These are phyloP conservation scores for Hypoxylon fragiforme DNA, from an alignment of 495 filamentous ascomycete species.

Conservation along the genomic window DNA sequence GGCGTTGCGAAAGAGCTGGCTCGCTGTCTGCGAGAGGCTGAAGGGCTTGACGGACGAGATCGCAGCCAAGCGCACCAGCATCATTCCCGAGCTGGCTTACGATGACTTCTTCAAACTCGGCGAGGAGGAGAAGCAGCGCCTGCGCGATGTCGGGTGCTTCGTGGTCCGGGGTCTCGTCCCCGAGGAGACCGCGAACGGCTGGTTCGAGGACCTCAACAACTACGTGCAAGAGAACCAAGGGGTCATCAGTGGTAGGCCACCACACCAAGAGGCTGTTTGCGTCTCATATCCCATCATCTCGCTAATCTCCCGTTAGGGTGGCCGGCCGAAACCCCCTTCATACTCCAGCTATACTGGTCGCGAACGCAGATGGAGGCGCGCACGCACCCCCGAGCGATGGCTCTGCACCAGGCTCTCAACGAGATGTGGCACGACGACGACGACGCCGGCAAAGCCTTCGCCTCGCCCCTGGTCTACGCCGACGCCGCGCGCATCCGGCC, in stretches of 20 bases:
- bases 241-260: background rate
- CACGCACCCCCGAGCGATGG: constrained; percentile 2
- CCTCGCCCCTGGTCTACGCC: constrained; percentile 1
- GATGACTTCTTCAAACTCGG: constrained; percentile 4
- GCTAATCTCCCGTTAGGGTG: constrained; percentile 2
- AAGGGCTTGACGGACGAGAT: constrained; percentile 3
- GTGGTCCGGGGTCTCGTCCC: constrained; percentile 3
- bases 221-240: constrained; percentile 1
- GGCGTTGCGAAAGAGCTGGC: constrained; percentile 7
- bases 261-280: background rate
- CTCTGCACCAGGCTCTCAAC: constrained; percentile 2
- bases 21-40: constrained; percentile 3
- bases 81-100: constrained; percentile 1
- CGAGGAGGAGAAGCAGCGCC: constrained; percentile 3
- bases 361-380: constrained; percentile 6
- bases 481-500: constrained; percentile 4
- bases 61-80: background rate
- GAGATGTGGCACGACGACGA: constrained; percentile 4
- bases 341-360: constrained; percentile 1
- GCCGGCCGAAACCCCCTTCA: constrained; percentile 5
- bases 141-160: constrained; percentile 4
- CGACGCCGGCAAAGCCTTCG: constrained; percentile 1
- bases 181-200: background rate
- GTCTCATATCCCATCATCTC: background rate
- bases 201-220: constrained; percentile 5